Conservation (phyloP, 2,329 filamentous ascomycete species). For the Leptographium procerum region DNA sequence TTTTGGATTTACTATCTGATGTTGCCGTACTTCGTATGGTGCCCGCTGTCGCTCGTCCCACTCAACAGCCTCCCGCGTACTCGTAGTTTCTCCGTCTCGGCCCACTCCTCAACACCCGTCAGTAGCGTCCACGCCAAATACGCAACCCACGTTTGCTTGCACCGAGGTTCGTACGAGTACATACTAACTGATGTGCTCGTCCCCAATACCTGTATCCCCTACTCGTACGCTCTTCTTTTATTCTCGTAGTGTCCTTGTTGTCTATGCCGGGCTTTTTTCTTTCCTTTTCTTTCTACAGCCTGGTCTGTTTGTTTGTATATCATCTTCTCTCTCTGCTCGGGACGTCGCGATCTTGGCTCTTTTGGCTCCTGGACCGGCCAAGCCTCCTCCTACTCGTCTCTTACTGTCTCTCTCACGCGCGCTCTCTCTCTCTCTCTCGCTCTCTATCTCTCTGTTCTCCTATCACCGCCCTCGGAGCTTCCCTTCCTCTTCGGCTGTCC, state of each 20-base stretch:
- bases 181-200: neutral
- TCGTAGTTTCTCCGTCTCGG: slow-evolving; percentile 4
- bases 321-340: no score
- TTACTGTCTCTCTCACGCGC: neutral
- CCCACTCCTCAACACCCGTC: slow-evolving; percentile 4
- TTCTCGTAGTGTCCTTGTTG: no score
- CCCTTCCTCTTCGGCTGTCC: neutral
- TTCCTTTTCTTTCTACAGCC: no score
- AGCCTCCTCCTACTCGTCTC: no score
- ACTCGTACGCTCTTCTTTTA: no score
- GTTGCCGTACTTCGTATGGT: neutral
- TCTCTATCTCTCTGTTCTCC: neutral
- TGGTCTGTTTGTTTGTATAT: no score
- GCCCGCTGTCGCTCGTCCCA: slow-evolving; percentile 1
- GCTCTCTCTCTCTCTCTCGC: no score
- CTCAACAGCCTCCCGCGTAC: slow-evolving; percentile 4
- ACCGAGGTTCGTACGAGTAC: neutral
- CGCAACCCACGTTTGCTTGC: neutral
- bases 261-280: no score
- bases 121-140: slow-evolving; percentile 4
- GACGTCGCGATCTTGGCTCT: no score
- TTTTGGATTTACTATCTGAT: neutral
- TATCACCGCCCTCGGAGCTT: neutral
- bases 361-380: no score
- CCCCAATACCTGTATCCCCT: no score